Evolutionary conservation across 2,329 filamentous ascomycete genomes (phyloP).

Genomic region (Madurella fahalii): DNA sequence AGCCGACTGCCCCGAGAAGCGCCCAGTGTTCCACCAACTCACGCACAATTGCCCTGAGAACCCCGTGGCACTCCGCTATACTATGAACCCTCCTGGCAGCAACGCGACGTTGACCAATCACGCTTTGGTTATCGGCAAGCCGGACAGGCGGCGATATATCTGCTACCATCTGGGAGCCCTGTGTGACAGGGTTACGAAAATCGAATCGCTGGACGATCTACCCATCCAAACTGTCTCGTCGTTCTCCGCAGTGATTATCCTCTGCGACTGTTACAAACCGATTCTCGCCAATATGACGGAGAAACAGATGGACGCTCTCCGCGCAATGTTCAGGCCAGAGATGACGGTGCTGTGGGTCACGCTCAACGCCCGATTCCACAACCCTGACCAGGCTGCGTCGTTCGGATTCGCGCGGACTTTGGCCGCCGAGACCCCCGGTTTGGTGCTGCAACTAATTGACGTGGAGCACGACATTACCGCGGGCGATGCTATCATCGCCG

Average conservation of each 20-base stretch:
- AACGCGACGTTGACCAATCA: constrained; percentile 19
- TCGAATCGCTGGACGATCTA: constrained; percentile 28
- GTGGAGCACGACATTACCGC: constrained; percentile 23
- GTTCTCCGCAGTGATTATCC: constrained; percentile 33
- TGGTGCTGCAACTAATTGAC: constrained; percentile 32
- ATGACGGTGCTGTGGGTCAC: constrained; percentile 34
- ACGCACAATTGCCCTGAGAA: not conserved
- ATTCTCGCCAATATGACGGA: constrained; percentile 35
- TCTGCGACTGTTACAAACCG: constrained; percentile 36
- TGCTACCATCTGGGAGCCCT: constrained; percentile 22
- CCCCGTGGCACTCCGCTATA: too few species aligned
- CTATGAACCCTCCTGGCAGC: too few species aligned
- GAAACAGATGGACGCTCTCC: constrained; percentile 27
- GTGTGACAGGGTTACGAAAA: constrained; percentile 22
- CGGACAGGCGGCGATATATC: constrained; percentile 19
- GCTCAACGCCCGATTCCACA: constrained; percentile 15
- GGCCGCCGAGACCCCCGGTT: constrained; percentile 30
- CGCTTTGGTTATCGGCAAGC: constrained; percentile 33
- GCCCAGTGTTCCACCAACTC: constrained; percentile 20
- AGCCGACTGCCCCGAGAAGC: constrained; percentile 26
- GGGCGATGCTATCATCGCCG: constrained; percentile 13
- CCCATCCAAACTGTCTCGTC: constrained; percentile 18
- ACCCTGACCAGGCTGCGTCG: constrained; percentile 30
- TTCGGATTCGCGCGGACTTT: constrained; percentile 33
- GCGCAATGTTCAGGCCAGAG: constrained; percentile 27